Evolutionary conservation across 2,329 filamentous ascomycete genomes (phyloP), one percentile per base, ranked within the genome.

Genomic region (Elsinoe perseae): DNA sequence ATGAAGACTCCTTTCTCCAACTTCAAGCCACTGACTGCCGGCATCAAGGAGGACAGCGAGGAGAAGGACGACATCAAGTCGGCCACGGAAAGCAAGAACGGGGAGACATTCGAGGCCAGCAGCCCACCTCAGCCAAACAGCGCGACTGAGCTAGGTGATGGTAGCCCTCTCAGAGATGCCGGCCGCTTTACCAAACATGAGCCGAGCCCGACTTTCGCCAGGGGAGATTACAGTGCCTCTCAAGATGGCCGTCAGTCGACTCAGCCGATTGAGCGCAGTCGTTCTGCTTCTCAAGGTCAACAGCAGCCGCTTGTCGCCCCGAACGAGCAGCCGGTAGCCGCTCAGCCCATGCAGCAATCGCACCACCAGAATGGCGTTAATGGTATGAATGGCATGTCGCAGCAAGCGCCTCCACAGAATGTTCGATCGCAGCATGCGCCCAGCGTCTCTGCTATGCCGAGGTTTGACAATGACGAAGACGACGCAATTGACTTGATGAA

Each of bases 401-500:
- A 56, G 7, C 53, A 56, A 48, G 38, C 18, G 9, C 53, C 38
- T 28, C 53, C 43, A 28, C 53, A 56, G 27, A 21, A 23, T 27
- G 27, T 28, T 12, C 53, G 53, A 20, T 28, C 53, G 9, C 53
- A 56, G 28, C 53, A 56, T 36, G 53, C 53, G 2, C 53, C 53
- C 6, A 56, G 42, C 27, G 53, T 56, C 53, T 44, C 32, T 50
- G 43, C 64, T 67, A 28, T 68, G 69, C 56, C 57, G 69, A 57
- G 63, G 42, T 70, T 71, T 53, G 68, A 69, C 20, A 69, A 71
- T 23, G 71, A 73, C 27, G 71, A 72, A 48, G 73, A 75, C 42
- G 73, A 73, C 54, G 71, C 73, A 14, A 76, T 76, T 57, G 75
- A 77, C 67, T 66, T 77, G 44, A 72, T 71, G 44, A 77, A 76